Base-by-base conservation (phyloP, 352 stramenopile genomes). In the Globisporangium takayamanum region DNA sequence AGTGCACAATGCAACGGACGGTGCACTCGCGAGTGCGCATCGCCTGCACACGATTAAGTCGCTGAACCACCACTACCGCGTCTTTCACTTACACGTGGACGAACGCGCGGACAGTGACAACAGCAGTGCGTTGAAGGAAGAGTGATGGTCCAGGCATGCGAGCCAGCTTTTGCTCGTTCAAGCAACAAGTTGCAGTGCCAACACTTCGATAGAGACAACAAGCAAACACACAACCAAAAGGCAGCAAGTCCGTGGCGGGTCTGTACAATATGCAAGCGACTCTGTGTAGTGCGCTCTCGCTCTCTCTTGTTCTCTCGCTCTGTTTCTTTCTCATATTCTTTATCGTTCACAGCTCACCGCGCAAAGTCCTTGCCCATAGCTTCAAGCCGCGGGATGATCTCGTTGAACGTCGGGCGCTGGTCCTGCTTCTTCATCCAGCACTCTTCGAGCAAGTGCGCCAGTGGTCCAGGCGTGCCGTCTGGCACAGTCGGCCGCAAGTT, bases 31-130 rank as follows among this genome's bases (percentile, higher is more conserved):
- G 44, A 91, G 79, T 26, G 62, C 56, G 3, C 72, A 85, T 48
- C 76, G 68, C 0, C 66, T 97, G 44, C 88, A 96, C 64, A 89
- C 81, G 4, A 87, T 93, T 57, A 80, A 79, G 70, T 92, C 84
- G 30, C 72, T 96, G 22, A 97, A 97, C 59, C 88, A 97, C 59
- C 87, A 81, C 48, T 97, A 93, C 52, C 80, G 86, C 39, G 87
- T 84, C 11, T 96, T 95, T 57, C 76, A 78, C n/a, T 39, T 86
- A 50, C 50, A 53, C n/a, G 22, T 66, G 33, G 10, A 10, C 33
- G 33, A 12, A 5, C 10, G 33, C 33, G 33, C 33, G 10, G 33
- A 5, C 5, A 39, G 33, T 39, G 33, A 12, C n/a, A 22, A 30
- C 7, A 22, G 10, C 28, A n/a, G 2, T 45, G 39, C 10, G 8